phyloP scores from a whole-genome alignment of 768 basidiomycete genomes.

The Suillus sp. region DNA sequence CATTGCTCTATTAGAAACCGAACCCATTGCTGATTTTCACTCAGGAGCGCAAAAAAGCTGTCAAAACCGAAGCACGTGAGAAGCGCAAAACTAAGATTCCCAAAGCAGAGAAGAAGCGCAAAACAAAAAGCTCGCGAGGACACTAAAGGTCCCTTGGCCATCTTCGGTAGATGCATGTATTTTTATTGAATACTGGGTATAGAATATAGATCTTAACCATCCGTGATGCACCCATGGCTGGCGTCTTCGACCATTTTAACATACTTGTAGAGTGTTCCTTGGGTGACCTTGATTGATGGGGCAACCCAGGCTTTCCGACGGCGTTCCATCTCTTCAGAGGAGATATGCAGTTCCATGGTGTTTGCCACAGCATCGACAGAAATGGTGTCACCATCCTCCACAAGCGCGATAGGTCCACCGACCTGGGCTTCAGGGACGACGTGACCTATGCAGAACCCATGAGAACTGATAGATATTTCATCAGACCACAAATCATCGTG shows the following conservation, averaged over 20 bases:
- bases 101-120: slow-evolving; percentile 90
- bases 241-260: slow-evolving; percentile 87
- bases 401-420: slow-evolving; percentile 90
- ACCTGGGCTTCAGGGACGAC: slow-evolving; percentile 96
- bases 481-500: slow-evolving; percentile 23
- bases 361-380: slow-evolving; percentile 89
- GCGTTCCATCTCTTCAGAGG: slow-evolving; percentile 75
- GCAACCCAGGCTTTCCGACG: slow-evolving; percentile 77
- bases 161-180: slow-evolving; percentile 13
- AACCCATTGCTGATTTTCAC: slow-evolving; percentile 15
- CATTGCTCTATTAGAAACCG: slow-evolving; percentile 14
- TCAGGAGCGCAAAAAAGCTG: slow-evolving; percentile 89
- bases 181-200: slow-evolving; percentile 5
- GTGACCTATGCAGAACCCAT: slow-evolving; percentile 96
- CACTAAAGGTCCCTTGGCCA: slow-evolving; percentile 18
- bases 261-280: slow-evolving; percentile 90
- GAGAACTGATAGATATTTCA: slow-evolving; percentile 58
- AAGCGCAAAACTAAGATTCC: slow-evolving; percentile 92
- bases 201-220: slow-evolving; percentile 50
- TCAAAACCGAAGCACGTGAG: slow-evolving; percentile 85
- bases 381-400: slow-evolving; percentile 85
- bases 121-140: slow-evolving; percentile 56
- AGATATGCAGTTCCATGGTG: slow-evolving; percentile 74
- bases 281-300: slow-evolving; percentile 79
- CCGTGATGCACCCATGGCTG: slow-evolving; percentile 90